phyloP scores from a whole-genome alignment of 164 flowering plant genomes.

The Annona cherimola region DNA sequence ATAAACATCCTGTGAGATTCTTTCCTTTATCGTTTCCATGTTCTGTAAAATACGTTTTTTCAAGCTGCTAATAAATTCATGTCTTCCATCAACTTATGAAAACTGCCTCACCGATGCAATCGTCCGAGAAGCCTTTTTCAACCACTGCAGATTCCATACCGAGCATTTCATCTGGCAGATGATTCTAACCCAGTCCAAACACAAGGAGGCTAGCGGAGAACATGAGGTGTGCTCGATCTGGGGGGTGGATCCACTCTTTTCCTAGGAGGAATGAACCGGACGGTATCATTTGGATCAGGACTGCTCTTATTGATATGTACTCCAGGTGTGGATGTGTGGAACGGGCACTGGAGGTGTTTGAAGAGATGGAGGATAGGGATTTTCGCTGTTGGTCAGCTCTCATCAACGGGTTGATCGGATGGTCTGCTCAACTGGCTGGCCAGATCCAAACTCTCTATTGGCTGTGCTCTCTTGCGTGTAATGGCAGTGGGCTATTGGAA shows the following conservation, averaged over 20 bases:
- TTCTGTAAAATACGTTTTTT: too few species aligned
- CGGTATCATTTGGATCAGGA: conserved; percentile 14
- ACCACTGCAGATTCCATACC: too few species aligned
- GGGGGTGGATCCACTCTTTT: conserved; percentile 19
- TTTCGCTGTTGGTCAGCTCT: conserved; percentile 23
- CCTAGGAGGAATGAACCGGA: conserved; percentile 5
- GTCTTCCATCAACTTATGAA: too few species aligned
- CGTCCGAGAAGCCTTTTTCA: too few species aligned
- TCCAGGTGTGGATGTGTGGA: conserved; percentile 20
- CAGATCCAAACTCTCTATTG: conserved; percentile 5
- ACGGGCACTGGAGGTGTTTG: conserved; percentile 15
- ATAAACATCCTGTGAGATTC: too few species aligned
- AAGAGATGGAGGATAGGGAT: conserved; percentile 16
- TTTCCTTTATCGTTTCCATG: too few species aligned
- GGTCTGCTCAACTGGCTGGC: conserved; percentile 7
- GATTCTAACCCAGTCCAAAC: too few species aligned
- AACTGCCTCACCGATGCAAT: too few species aligned
- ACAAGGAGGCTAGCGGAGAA: too few species aligned
- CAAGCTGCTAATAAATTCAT: too few species aligned
- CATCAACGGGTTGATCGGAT: conserved; percentile 17
- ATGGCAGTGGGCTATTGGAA: conserved; percentile 13
- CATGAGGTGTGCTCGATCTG: background rate
- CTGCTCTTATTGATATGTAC: conserved; percentile 25
- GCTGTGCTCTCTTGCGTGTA: conserved; percentile 8
- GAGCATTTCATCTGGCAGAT: too few species aligned